Percentiles rank a stretch among this genome's conserved stretches.
Conservation (phyloP, 2,329 filamentous ascomycete species). For the Xylaria sp. region DNA sequence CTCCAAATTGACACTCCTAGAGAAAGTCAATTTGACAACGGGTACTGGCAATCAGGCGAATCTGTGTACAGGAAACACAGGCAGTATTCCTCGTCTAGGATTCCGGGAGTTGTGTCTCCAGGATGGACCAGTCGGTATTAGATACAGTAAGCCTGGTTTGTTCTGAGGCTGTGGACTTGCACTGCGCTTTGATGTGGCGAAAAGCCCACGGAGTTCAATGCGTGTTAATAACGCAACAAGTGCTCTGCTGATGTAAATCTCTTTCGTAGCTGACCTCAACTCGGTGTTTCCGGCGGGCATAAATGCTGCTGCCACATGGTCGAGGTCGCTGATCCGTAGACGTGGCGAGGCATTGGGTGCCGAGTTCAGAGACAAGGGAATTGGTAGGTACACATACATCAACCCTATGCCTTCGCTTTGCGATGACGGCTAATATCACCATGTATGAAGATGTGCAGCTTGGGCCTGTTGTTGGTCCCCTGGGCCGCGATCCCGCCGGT, state of each 20-base stretch:
- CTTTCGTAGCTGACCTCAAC: conserved; percentile 59
- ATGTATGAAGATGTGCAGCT: conserved; percentile 64
- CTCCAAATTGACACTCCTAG: conserved; percentile 68
- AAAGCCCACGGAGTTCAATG: not conserved
- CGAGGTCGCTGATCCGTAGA: conserved; percentile 67
- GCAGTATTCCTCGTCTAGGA: conserved; percentile 26
- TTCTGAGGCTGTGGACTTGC: no score
- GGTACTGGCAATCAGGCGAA: conserved; percentile 63
- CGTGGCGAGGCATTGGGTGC: conserved; percentile 73
- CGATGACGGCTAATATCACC: not conserved
- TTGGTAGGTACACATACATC: conserved; percentile 43
- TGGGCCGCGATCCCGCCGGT: conserved; percentile 69
- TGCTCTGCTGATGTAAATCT: not conserved
- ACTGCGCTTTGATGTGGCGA: no score
- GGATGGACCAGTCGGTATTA: conserved; percentile 68
- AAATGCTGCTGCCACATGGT: conserved; percentile 75
- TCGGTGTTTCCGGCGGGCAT: conserved; percentile 75
- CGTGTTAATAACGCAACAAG: not conserved
- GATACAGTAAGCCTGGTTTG: conserved; percentile 53
- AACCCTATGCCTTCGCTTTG: not conserved
- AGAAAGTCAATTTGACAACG: conserved; percentile 79
- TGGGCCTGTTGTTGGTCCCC: conserved; percentile 63
- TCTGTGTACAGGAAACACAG: conserved; percentile 42
- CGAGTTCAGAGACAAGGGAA: conserved; percentile 74
- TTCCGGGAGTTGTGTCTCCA: conserved; percentile 54